Conservation (phyloP, 169 alveolate genomes). For the Neospora caninum region DNA sequence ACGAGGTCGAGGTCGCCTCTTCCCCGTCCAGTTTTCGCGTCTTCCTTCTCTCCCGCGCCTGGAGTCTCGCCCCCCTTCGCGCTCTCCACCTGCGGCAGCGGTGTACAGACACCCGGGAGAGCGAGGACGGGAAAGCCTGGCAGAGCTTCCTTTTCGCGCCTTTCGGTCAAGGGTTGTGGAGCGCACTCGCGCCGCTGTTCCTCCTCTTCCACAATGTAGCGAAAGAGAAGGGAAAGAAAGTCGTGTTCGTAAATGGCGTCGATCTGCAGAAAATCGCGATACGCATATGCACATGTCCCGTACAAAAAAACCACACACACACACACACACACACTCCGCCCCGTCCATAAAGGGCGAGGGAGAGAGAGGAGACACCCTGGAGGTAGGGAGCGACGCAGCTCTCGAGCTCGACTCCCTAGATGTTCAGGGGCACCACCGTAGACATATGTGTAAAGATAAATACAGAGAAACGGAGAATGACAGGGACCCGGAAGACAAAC, state of each 20-base stretch:
- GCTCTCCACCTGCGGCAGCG: not conserved
- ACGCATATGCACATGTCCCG: too few relatives aligned
- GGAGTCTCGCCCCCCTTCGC: not conserved
- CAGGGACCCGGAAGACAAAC: not conserved
- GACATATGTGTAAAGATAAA: too few relatives aligned
- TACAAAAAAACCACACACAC: too few relatives aligned
- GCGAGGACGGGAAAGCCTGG: not conserved
- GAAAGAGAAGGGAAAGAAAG: slow-evolving; percentile 47
- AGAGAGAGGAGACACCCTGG: too few relatives aligned
- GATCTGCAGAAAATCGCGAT: not conserved
- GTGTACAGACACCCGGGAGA: too few relatives aligned
- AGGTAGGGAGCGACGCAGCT: too few relatives aligned
- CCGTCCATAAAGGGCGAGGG: too few relatives aligned
- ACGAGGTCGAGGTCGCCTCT: too few relatives aligned
- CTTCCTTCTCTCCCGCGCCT: not conserved
- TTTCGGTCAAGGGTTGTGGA: too few relatives aligned
- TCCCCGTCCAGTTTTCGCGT: not conserved
- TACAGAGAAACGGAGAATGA: not conserved
- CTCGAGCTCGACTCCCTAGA: too few relatives aligned
- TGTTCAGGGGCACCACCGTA: too few relatives aligned
- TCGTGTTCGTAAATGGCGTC: slow-evolving; percentile 67
- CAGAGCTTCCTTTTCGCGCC: not conserved
- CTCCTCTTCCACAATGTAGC: not conserved
- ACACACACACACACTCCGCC: too few relatives aligned
- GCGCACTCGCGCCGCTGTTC: not conserved